Base-by-base conservation (phyloP, 2,329 filamentous ascomycete species). In the Colletotrichum tamarilloi region DNA sequence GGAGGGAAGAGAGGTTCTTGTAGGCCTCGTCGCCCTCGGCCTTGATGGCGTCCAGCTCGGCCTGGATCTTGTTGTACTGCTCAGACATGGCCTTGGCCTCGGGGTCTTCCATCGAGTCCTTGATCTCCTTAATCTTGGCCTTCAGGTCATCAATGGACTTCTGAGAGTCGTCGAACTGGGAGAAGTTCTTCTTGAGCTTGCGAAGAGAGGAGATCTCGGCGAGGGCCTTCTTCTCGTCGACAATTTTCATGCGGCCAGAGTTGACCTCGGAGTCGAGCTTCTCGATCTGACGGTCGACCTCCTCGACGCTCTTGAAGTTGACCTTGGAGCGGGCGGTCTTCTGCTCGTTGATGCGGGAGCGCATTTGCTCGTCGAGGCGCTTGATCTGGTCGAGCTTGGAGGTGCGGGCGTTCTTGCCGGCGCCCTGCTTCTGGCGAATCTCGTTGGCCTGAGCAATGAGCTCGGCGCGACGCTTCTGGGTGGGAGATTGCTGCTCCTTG, bases 181-280 rank as follows among this genome's bases (percentile, higher is more conserved):
- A 91, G 82, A 99, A 98, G 84, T 91, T 93, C 91, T 98, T 98
- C 86, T 94, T 94, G 80, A 93, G 90, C 88, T 97, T 97, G 84
- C 93, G 92, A 77, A 98, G 87, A 82, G 86, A 92, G 62, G 93
- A 94, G 78, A 98, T 92, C 79, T 98, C 95, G 63, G 90, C 86
- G 24, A 98, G 88, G 9, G 94, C 92, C 90, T 98, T 98, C 89
- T 95, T 97, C 90, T 98, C 97, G 79, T 99, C 97, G 12, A 98
- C 97, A 64, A 99, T 87, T 86, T 95, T 97, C 93, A 99, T 95
- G 82, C 90, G 93, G 76, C 96, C 96, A 46, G 92, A 90, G 82
- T 97, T 94, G 78, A 98, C 95, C 82, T 96, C 90, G 84, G 92
- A 92, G 77, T 98, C 94, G 67, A 98, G 91, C 65, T 88, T 88